Evolutionary conservation across 2,329 filamentous ascomycete genomes (phyloP), one percentile per base, ranked within the genome.

Genomic region (Aspergillus persii): DNA sequence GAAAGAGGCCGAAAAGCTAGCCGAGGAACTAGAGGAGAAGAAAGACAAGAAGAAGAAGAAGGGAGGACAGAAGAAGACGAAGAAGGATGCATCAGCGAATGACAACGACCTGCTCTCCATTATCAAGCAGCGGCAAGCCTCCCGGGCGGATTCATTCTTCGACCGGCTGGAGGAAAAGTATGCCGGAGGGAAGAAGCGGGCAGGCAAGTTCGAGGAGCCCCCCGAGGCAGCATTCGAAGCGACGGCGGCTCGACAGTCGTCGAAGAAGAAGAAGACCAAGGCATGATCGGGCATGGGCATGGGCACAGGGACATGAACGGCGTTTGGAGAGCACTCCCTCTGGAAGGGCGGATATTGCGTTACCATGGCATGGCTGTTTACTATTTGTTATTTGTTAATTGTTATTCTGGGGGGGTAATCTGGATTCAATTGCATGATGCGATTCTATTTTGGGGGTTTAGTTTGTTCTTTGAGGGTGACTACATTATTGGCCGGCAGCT

Each of bases 111-210:
- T 96, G 44, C 86, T 87, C n/a, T 90, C 89, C 1, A 73, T 96
- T 69, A 96, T 96, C 62, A 84, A 85, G 71, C 82, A 84, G 69
- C 85, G 89, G 50, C 89, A 95, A 72, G 81, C 88, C 66, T 82
- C 83, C 47, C 81, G 89, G 36, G 81, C 77, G 9, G 76, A 77
- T 30, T 80, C 79, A 41, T 92, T 96, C 71, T 78, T 96, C 27
- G 89, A 90, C 62, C 80, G 84, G 53, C 76, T 96, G 53, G 91
- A 91, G 59, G 89, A 87, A 52, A 96, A 94, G 77, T 96, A 96
- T 68, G 78, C 72, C 78, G 81, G 66, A 30, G 70, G 69, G 57
- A 80, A 74, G 61, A 78, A 77, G 60, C 73, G 82, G 64, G 77
- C 75, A 29, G 73, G 70, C 0, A 74, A 60, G 39, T 51, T 68